A percentile compares a stretch with the other conserved stretches of the same genome.
Conservation (phyloP, 345 rosid species). For the Eucalyptus camaldulensis region DNA sequence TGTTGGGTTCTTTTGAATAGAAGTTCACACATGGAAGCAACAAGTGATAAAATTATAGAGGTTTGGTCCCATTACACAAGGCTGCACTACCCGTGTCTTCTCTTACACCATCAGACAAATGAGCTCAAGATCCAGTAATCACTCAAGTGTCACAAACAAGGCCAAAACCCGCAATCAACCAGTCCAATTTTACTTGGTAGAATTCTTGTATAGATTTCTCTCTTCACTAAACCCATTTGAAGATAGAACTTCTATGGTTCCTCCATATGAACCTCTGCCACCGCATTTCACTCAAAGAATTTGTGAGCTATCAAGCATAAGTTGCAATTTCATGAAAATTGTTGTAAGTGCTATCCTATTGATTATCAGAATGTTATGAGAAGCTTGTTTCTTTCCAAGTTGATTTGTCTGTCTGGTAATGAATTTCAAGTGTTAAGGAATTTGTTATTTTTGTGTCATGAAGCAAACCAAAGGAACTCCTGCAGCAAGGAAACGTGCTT, state of each 20-base stretch:
- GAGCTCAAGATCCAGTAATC: neutral
- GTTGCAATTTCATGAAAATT: neutral
- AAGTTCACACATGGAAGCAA: neutral
- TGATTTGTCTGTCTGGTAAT: neutral
- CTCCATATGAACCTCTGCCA: neutral
- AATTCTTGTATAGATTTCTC: neutral
- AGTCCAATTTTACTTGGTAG: neutral
- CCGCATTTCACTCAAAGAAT: neutral
- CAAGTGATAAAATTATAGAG: neutral
- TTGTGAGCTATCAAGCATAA: neutral
- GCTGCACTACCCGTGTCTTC: neutral
- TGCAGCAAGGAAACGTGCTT: conserved; percentile 72
- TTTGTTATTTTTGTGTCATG: neutral
- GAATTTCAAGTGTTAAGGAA: neutral
- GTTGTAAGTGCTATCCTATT: neutral
- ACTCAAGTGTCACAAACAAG: neutral
- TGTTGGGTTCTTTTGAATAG: neutral
- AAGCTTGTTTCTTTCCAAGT: neutral
- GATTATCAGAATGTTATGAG: neutral
- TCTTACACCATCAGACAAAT: neutral
- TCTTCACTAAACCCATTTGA: neutral
- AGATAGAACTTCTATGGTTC: neutral
- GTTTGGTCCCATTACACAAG: neutral
- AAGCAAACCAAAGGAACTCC: conserved; percentile 86
- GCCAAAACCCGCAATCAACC: neutral